phyloP scores from a whole-genome alignment of 108 stramenopile genomes.

The Cyclotella baltica region DNA sequence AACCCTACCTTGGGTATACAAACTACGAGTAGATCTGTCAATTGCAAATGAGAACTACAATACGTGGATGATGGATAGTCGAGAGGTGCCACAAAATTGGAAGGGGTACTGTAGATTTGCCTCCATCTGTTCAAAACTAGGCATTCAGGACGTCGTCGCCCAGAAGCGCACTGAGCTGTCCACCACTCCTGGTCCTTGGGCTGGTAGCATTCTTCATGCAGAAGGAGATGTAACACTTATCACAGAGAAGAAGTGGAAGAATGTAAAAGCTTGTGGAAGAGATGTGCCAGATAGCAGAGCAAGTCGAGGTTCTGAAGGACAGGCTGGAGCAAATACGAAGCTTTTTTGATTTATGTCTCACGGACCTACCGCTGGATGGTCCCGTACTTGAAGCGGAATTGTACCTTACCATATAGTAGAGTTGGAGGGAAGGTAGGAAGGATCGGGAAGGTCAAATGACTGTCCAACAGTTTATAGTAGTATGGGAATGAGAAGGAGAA shows the following conservation, averaged over 20 bases:
- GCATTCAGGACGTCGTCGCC: slow-evolving; percentile 56
- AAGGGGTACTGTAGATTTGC: not conserved
- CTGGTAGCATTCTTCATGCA: slow-evolving; percentile 25
- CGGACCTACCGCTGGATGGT: slow-evolving; percentile 16
- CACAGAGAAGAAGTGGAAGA: slow-evolving; percentile 40
- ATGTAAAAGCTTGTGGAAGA: slow-evolving; percentile 16
- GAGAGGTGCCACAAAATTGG: slow-evolving; percentile 14
- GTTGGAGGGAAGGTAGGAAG: slow-evolving; percentile 8
- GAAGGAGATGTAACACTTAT: slow-evolving; percentile 24
- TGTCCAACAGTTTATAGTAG: not conserved
- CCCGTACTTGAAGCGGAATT: slow-evolving; percentile 23
- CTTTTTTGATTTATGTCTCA: slow-evolving; percentile 10
- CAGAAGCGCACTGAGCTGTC: slow-evolving; percentile 36
- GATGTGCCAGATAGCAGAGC: not conserved
- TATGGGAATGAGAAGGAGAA: slow-evolving; percentile 19
- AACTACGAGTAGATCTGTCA: slow-evolving; percentile 24
- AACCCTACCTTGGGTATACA: slow-evolving; percentile 32
- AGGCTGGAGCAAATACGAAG: slow-evolving; percentile 13
- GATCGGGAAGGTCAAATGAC: not conserved
- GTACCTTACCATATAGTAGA: slow-evolving; percentile 16
- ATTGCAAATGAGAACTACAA: slow-evolving; percentile 24
- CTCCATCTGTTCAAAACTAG: slow-evolving; percentile 13
- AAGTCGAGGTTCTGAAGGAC: not conserved
- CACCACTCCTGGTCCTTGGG: slow-evolving; percentile 55
- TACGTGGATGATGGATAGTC: slow-evolving; percentile 45